phyloP scores from a whole-genome alignment of 2,329 filamentous ascomycete genomes.

The Cladophialophora bantiana region DNA sequence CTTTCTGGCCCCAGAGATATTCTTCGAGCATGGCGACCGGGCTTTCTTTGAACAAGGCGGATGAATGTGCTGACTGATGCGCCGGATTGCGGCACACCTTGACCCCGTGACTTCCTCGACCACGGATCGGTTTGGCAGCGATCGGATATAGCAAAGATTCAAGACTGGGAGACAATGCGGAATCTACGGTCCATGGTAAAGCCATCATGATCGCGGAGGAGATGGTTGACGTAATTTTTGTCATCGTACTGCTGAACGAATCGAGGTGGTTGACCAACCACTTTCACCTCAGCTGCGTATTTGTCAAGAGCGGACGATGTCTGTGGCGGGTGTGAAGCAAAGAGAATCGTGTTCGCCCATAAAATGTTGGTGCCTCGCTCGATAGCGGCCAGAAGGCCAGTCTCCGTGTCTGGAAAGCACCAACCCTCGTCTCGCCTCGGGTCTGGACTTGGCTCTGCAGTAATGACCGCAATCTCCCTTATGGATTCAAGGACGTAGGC shows the following conservation, averaged over 20 bases:
- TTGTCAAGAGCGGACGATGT: constrained; percentile 46
- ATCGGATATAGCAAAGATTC: constrained; percentile 48
- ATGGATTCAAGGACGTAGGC: constrained; percentile 49
- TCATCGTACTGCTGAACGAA: constrained; percentile 60
- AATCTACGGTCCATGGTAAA: constrained; percentile 51
- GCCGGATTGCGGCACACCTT: constrained; percentile 51
- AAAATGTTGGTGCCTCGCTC: constrained; percentile 53
- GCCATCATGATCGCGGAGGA: constrained; percentile 47
- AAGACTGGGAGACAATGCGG: constrained; percentile 26
- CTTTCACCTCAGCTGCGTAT: constrained; percentile 44
- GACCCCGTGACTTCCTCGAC: constrained; percentile 59
- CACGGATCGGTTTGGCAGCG: constrained; percentile 58
- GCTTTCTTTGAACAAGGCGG: constrained; percentile 47
- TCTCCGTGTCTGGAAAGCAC: constrained; percentile 55
- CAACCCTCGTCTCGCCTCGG: constrained; percentile 47
- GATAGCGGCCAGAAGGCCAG: constrained; percentile 52
- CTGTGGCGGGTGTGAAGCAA: constrained; percentile 58
- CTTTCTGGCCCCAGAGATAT: constrained; percentile 58
- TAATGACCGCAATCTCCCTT: constrained; percentile 46
- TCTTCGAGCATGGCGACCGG: constrained; percentile 56
- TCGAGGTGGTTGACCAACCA: constrained; percentile 57
- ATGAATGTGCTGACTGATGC: constrained; percentile 48
- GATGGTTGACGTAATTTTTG: constrained; percentile 58
- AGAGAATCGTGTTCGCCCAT: constrained; percentile 62
- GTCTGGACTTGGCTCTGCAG: constrained; percentile 43